Conservation (phyloP, 495 filamentous ascomycete species). For the Tuber melanosporum region DNA sequence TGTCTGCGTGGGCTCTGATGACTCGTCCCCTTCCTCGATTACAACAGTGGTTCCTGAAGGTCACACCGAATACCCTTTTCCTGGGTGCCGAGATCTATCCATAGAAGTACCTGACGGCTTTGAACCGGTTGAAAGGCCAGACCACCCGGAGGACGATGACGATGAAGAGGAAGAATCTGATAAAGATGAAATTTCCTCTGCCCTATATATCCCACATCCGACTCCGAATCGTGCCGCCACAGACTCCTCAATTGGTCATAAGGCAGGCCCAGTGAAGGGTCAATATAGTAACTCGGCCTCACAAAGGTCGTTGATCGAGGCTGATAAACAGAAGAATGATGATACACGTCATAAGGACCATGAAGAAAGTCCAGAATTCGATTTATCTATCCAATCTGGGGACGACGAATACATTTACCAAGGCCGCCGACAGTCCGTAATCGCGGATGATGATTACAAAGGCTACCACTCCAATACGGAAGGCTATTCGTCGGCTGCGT, state of each 20-base stretch:
- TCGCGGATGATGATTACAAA: constrained; percentile 39
- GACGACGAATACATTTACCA: constrained; percentile 41
- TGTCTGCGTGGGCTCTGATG: not conserved
- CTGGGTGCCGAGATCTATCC: constrained; percentile 16
- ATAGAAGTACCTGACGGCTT: constrained; percentile 37
- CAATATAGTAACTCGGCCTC: constrained; percentile 36
- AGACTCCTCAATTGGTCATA: constrained; percentile 43
- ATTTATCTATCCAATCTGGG: constrained; percentile 38
- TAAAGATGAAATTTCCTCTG: constrained; percentile 90
- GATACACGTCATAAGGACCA: constrained; percentile 40
- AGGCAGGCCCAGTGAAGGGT: constrained; percentile 29
- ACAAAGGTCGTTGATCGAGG: constrained; percentile 41
- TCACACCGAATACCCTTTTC: constrained; percentile 16
- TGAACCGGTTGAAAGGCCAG: constrained; percentile 39
- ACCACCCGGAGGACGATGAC: constrained; percentile 43
- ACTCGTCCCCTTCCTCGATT: constrained; percentile 13
- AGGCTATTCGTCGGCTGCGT: constrained; percentile 52
- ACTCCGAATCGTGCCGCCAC: constrained; percentile 49
- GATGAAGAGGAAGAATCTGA: constrained; percentile 77
- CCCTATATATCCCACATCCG: constrained; percentile 84
- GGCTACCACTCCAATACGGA: constrained; percentile 45
- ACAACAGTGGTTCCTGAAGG: constrained; percentile 43
- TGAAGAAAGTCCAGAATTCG: constrained; percentile 27
- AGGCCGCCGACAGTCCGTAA: constrained; percentile 18
- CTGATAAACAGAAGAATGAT: constrained; percentile 38